These are phyloP conservation scores for Pseudogymnoascus destructans DNA, from an alignment of 2,329 filamentous ascomycete genomes.

Conservation along the genomic window DNA sequence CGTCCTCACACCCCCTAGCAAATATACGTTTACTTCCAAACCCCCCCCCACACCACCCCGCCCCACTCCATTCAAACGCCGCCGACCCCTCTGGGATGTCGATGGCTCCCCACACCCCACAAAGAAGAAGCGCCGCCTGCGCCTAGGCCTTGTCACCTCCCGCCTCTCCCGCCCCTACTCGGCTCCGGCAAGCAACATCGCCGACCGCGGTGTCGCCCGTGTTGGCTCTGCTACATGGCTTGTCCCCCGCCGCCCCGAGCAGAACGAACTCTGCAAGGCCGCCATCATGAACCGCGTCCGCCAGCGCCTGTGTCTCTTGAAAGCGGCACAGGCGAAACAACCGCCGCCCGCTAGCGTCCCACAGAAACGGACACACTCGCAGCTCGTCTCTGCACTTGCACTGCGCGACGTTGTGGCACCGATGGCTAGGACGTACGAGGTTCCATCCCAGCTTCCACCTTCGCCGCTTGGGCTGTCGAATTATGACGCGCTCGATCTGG, in stretches of 20 bases:
- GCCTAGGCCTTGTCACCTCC: conserved; percentile 52
- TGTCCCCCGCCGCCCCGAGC: conserved; percentile 35
- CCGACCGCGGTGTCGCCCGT: conserved; percentile 40
- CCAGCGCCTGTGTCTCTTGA: conserved; percentile 30
- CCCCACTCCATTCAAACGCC: conserved; percentile 22
- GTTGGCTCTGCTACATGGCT: conserved; percentile 30
- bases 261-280: conserved; percentile 44
- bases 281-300: conserved; percentile 52
- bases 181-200: conserved; percentile 54
- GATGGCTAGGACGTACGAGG: conserved; percentile 20
- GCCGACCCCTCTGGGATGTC: conserved; percentile 25
- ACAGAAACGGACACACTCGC: conserved; percentile 4
- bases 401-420: conserved; percentile 20
- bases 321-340: conserved; percentile 8
- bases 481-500: conserved; percentile 26
- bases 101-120: conserved; percentile 23
- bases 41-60: conserved; percentile 15
- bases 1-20: conserved; percentile 24
- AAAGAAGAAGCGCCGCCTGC: conserved; percentile 53
- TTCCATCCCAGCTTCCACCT: conserved; percentile 18
- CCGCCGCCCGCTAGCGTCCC: background rate
- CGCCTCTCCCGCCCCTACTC: conserved; percentile 58
- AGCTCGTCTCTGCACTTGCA: conserved; percentile 18
- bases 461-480: conserved; percentile 26
- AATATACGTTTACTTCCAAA: conserved; percentile 27